A percentile compares a stretch with the other conserved stretches of the same genome.
Conservation (phyloP, 2,329 filamentous ascomycete genomes). For the Phyllosticta ampelicida region DNA sequence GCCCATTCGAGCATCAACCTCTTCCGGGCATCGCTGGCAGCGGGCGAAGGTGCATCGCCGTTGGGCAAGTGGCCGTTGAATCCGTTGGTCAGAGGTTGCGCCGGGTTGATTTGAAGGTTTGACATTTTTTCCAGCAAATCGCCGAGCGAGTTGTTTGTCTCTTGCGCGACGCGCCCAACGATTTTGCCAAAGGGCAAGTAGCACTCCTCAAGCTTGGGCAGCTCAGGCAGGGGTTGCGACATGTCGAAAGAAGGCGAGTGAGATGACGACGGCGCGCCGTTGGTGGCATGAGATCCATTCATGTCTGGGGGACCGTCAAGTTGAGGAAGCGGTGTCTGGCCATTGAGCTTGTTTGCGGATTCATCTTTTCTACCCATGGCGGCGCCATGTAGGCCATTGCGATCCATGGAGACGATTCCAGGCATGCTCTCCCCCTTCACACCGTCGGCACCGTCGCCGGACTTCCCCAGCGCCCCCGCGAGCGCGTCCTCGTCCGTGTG, state of each 20-base stretch:
- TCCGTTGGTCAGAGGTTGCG: slow-evolving; percentile 37
- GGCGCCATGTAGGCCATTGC: slow-evolving; percentile 30
- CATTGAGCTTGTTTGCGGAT: slow-evolving; percentile 7
- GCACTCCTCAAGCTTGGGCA: slow-evolving; percentile 57
- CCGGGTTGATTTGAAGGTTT: slow-evolving; percentile 45
- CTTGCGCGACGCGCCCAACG: slow-evolving; percentile 68
- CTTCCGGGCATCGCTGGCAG: slow-evolving; percentile 67
- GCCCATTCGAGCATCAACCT: slow-evolving; percentile 63
- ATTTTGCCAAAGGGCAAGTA: slow-evolving; percentile 68
- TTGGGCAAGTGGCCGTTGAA: slow-evolving; percentile 21
- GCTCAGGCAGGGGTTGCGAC: slow-evolving; percentile 37
- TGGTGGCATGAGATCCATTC: slow-evolving; percentile 3
- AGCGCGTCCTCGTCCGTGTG: slow-evolving; percentile 8
- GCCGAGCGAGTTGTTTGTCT: slow-evolving; percentile 67
- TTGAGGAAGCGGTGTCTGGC: slow-evolving; percentile 4
- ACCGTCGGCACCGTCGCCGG: slow-evolving; percentile 23
- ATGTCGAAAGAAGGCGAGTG: slow-evolving; percentile 8
- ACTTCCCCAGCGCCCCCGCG: slow-evolving; percentile 13
- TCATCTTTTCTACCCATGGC: slow-evolving; percentile 14
- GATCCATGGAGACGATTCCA: slow-evolving; percentile 38
- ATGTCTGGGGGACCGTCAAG: slow-evolving; percentile 7
- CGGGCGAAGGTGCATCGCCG: slow-evolving; percentile 33
- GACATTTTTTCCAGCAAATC: slow-evolving; percentile 61
- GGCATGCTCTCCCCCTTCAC: slow-evolving; percentile 32
- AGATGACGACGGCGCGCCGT: slow-evolving; percentile 10